phyloP scores from a whole-genome alignment of 495 filamentous ascomycete species.

The Lineolata rhizophorae region DNA sequence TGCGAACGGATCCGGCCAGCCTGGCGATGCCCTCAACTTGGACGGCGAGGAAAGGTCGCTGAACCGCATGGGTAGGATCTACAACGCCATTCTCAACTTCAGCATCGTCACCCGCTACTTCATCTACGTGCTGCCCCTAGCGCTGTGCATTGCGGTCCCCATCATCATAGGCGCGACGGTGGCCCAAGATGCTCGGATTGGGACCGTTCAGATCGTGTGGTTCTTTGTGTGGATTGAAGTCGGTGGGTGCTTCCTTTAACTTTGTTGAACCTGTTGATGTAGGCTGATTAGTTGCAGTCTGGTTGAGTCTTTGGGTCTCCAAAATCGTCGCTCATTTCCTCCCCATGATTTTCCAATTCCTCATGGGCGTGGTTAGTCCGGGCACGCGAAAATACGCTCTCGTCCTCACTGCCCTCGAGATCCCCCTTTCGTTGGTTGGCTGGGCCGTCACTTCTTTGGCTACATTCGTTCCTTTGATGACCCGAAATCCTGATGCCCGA shows the following conservation, averaged over 20 bases:
- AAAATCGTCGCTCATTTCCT: conserved; percentile 63
- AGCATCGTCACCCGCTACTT: conserved; percentile 74
- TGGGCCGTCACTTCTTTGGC: conserved; percentile 66
- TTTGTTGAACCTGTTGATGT: neutral
- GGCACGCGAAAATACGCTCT: conserved; percentile 84
- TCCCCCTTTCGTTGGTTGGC: conserved; percentile 67
- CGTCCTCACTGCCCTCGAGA: conserved; percentile 57
- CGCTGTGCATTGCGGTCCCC: conserved; percentile 50
- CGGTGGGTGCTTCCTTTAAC: conserved; percentile 6
- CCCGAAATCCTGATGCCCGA: conserved; percentile 20
- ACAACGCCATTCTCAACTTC: conserved; percentile 64
- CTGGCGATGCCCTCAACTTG: conserved; percentile 21
- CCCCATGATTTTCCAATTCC: conserved; percentile 66
- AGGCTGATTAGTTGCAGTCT: conserved; percentile 24
- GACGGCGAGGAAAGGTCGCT: conserved; percentile 40
- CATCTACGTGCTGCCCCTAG: conserved; percentile 68
- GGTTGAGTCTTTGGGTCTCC: conserved; percentile 69
- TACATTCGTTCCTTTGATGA: conserved; percentile 50
- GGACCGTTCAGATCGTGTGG: conserved; percentile 44
- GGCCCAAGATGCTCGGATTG: conserved; percentile 29
- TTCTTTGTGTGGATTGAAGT: conserved; percentile 88
- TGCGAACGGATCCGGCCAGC: conserved; percentile 23
- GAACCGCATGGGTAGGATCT: conserved; percentile 70
- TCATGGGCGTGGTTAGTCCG: conserved; percentile 73
- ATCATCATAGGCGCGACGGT: conserved; percentile 52